These are phyloP conservation scores for Podaxis sp. DNA, from an alignment of 768 basidiomycete genomes.

Conservation along the genomic window DNA sequence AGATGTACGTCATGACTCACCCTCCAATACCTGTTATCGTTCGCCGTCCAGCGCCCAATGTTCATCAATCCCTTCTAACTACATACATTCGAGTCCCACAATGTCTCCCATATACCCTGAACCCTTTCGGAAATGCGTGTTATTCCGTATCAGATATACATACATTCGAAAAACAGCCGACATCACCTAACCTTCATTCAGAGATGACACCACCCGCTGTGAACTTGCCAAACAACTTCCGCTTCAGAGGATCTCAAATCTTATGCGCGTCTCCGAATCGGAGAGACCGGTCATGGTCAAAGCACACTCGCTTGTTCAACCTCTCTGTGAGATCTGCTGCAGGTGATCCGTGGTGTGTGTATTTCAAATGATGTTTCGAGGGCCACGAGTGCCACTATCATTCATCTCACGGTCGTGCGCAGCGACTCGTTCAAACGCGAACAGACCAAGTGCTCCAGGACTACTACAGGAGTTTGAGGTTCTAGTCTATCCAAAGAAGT, in stretches of 20 bases:
- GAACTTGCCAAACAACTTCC: too few relatives aligned
- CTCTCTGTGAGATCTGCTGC: neutral
- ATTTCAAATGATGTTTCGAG: neutral
- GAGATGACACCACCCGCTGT: neutral
- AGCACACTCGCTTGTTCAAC: neutral
- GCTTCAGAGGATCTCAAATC: neutral
- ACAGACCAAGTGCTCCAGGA: neutral
- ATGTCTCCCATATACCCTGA: neutral
- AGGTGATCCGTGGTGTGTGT: neutral
- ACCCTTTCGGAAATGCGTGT: neutral
- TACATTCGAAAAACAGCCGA: neutral
- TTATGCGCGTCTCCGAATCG: neutral
- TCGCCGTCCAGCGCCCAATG: neutral
- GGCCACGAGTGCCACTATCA: neutral
- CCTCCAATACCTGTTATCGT: neutral
- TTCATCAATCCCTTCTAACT: neutral
- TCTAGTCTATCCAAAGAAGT: too few relatives aligned
- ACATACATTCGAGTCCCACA: neutral
- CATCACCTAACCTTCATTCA: neutral
- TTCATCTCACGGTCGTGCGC: neutral
- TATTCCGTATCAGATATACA: too few relatives aligned
- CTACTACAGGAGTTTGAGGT: too few relatives aligned
- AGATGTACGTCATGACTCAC: constrained; percentile 12
- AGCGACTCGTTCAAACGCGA: neutral
- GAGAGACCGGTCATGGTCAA: neutral